phyloP scores from a whole-genome alignment of 148 eudicot species.

The Pouteria glomerata region DNA sequence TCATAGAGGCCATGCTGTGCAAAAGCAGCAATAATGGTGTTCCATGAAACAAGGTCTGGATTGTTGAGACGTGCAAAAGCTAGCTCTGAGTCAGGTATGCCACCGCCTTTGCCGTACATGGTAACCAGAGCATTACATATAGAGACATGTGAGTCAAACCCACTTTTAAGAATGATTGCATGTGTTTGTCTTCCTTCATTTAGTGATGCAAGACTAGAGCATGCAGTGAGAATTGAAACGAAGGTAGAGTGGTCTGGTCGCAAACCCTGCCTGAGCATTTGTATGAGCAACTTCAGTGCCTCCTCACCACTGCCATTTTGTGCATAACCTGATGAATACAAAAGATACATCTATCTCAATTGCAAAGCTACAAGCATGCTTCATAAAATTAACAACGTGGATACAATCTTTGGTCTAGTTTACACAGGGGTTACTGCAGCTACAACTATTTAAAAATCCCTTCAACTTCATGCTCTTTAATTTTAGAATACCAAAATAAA shows the following conservation, averaged over 20 bases:
- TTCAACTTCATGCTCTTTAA: not conserved
- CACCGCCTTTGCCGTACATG: conserved; percentile 43
- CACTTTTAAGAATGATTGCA: conserved; percentile 21
- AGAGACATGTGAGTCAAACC: conserved; percentile 20
- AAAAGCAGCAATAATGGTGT: conserved; percentile 38
- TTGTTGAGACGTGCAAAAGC: conserved; percentile 26
- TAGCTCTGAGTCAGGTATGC: conserved; percentile 26
- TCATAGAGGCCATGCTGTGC: conserved; percentile 39
- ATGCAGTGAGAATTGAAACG: conserved; percentile 33
- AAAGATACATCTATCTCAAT: not conserved
- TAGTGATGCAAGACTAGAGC: conserved; percentile 28
- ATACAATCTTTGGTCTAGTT: not conserved
- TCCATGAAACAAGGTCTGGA: conserved; percentile 46
- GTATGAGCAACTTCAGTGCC: conserved; percentile 24
- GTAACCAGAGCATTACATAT: conserved; percentile 33
- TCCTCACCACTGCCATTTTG: conserved; percentile 27
- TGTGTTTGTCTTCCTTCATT: conserved; percentile 34
- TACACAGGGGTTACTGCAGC: not conserved
- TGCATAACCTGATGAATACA: conserved; percentile 30
- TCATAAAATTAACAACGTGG: not conserved
- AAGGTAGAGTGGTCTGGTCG: conserved; percentile 34
- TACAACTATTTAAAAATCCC: not conserved
- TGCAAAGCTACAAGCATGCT: not conserved
- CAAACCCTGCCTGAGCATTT: conserved; percentile 25
- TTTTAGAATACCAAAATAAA: not conserved